Conservation (phyloP, 148 eudicot genomes). For the Pharnaceum exiguum region DNA sequence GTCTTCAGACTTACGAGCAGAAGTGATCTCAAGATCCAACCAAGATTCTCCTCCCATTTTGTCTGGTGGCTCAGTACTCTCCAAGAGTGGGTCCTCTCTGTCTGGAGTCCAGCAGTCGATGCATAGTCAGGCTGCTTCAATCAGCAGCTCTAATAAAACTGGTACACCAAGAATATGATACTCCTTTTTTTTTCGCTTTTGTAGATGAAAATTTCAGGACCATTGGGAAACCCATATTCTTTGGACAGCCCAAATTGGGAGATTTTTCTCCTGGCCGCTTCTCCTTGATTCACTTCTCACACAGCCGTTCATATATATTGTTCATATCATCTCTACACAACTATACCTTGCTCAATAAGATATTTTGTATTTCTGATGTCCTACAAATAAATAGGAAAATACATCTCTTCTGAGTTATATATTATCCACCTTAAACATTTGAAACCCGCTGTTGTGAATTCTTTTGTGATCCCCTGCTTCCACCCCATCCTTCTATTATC, state of each 20-base stretch:
- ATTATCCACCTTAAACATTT: background rate
- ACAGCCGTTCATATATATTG: conserved; percentile 27
- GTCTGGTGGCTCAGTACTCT: conserved; percentile 55
- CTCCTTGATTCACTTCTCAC: conserved; percentile 21
- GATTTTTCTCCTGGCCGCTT: conserved; percentile 24
- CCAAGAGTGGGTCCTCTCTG: conserved; percentile 50
- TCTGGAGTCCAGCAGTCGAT: conserved; percentile 36
- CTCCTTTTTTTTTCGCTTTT: conserved; percentile 13
- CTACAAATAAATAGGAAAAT: conserved; percentile 14
- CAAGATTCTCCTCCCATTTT: conserved; percentile 43
- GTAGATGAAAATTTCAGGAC: conserved; percentile 22
- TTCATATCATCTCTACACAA: conserved; percentile 31
- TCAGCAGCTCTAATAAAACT: conserved; percentile 22
- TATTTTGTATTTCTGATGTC: conserved; percentile 10
- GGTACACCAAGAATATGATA: conserved; percentile 33
- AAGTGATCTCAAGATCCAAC: conserved; percentile 34
- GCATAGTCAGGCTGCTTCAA: conserved; percentile 35
- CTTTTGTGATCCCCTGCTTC: background rate
- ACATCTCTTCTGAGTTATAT: conserved; percentile 3
- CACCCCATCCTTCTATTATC: conserved; percentile 1
- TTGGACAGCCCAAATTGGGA: conserved; percentile 24
- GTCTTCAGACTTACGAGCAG: conserved; percentile 70
- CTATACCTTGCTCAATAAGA: conserved; percentile 18
- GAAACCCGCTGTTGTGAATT: conserved; percentile 5
- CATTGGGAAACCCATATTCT: conserved; percentile 19